Base-by-base conservation (phyloP, 192 early-diverging fungal species). In the Tieghemiomyces parasiticus region DNA sequence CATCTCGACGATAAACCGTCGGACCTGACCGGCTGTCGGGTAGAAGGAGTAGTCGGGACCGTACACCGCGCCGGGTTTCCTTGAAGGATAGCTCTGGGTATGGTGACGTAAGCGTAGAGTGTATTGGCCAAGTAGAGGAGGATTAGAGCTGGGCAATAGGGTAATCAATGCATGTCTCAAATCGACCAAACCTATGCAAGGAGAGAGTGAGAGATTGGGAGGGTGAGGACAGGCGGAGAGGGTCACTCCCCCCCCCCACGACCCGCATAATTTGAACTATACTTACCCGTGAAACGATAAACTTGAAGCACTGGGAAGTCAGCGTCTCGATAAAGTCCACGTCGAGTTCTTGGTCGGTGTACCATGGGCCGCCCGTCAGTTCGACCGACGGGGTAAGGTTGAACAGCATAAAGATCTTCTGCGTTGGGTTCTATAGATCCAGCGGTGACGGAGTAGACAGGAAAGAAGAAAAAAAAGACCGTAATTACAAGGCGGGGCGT, bases 301-400 rank as follows among this genome's bases (percentile, higher is more conserved):
- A 87, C 61, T 85, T 82, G 71, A 87, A 82, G 63, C 81, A 83
- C 61, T 81, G 78, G 2, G 68, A 60, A 31, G 82, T 76, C 26
- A 97, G 63, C 60, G 77, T 79, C 34, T 92, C 84, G 58, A 95
- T 92, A 65, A 95, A 97, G 26, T 90, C 85, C 4, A 77, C 78
- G 75, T 95, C 92, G 63, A 95, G 71, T 61, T 90, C 88, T 56
- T 92, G 83, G 74, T 93, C 91, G 6, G 88, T 91, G 66, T 88
- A 97, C 87, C 88, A 97, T 10, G 86, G 79, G 12, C 92, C 90
- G 61, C 93, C 93, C 16, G 92, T 93, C 28, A 95, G 74, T 50
- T 95, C 92, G 24, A 76, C 75, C 6, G 87, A 90, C 4, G 92
- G 92, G 4, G 79, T 78, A 24, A 92, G 52, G 47, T 91, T 81